Evolutionary conservation across 176 grass and related monocot species (phyloP), one percentile per base, ranked within the genome.

Genomic region (Rhynchospora pubera): DNA sequence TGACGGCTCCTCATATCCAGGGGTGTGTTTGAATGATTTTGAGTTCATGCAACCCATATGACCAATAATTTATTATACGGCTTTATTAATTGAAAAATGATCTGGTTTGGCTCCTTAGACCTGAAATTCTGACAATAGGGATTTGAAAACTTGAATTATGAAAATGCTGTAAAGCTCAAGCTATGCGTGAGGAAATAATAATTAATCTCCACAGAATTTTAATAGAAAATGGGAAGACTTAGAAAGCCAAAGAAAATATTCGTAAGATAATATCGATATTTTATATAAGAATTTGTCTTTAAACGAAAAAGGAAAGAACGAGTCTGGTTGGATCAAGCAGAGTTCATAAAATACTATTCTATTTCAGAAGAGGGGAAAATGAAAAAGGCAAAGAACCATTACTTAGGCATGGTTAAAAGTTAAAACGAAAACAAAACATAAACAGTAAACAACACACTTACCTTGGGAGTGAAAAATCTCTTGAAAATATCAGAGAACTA

Each of bases 41-140:
- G 91, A 88, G 7, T 61, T 82, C 15, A 22, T 23, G 80, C 91
- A 97, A 9, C 89, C 93, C 93, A 97, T 97, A 48, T 52, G 61
- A 73, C 77, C 47, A 19, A 72, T 62, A 19, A 62, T 18, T 2
- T 10, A 39, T 26, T 77, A 55, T 51, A 51, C 70, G 3, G 18
- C 18, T 79, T 61, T 60, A 22, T 79, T 62, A 11, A 58, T 78
- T 53, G 16, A 39, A 28, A 45, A 21, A 8, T 79, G 16, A 28
- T 19, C 15, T 21, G 12, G 50, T 4, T 75, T 15, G 1, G 22
- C 47, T 53, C 22, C 71, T 75, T 53, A 26, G 11, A 53, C 71
- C 71, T 75, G 71, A 53, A 28, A 53, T 53, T 53, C 34, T 22
- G 71, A 52, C 8, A 75, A 22, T 16, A 75, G 10, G 11, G 7